Base-by-base conservation (phyloP, 2,329 filamentous ascomycete species). In the Gliomastix tumulicola region DNA sequence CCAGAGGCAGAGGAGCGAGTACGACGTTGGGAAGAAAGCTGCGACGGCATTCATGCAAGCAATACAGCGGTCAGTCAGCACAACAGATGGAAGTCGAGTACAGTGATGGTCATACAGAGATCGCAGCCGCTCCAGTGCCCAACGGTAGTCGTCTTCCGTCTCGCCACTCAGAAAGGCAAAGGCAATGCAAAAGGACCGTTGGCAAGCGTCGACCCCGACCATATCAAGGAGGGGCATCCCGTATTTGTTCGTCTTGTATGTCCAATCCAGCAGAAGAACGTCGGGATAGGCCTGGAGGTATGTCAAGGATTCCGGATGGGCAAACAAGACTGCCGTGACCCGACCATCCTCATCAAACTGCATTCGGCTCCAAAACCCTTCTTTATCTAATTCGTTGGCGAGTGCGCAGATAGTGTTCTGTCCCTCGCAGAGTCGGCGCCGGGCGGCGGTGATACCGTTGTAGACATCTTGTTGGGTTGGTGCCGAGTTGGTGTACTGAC, bases 221-320 rank as follows among this genome's bases (percentile, higher is more conserved):
- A 49, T 47, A 39, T 49, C 40, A 16, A 49, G 37, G 4, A 50
- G 38, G 13, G 38, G 41, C 41, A 49, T 50, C 2, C 12, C 17
- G 15, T 45, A 41, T 22, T 46, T 48, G 21, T 49, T 49, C 9
- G 44, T 48, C 36, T 49, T 48, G 20, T 49, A 48, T 21, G 43
- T 50, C 25, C 39, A 50, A 22, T 46, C 42, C 20, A 50, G 22
- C 11, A 50, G 21, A 15, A 50, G 28, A 10, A 45, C 15, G 23
- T 49, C 42, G 3, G 41, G 39, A 23, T 51, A 46, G 3, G 36
- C 21, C 23, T 47, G 27, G 12, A 51, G 41, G 27, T 46, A 49
- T 31, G 19, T 32, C 4, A 49, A 35, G 30, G 42, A 50, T 12
- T 47, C 38, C 28, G 37, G 48, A 41, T 50, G 39, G 16, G 48